Evolutionary conservation across 164 flowering plant genomes (phyloP), one percentile per base, ranked within the genome.

Genomic region (Nymphaea thermarum): DNA sequence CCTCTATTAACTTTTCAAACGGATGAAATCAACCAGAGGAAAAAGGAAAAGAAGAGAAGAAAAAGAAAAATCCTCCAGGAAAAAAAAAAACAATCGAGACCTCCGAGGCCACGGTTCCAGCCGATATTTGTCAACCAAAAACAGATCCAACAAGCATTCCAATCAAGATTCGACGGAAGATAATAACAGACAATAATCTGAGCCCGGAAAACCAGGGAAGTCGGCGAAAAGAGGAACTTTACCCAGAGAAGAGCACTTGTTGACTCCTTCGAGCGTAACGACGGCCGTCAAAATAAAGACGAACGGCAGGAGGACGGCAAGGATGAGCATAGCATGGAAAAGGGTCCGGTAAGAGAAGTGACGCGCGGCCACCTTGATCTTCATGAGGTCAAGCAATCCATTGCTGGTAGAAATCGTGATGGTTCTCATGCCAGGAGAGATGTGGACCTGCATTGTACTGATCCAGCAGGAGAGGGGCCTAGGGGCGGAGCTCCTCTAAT

Each of bases 351-450:
- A 87, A 61, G 98, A 92, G 72, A 95, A 76, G 76, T 87, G 98
- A 67, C 94, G 92, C 79, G 98, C 87, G 77, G 96, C 98, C 76
- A 90, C 87, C 78, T 92, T 95, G 89, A 95, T 88, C 98, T 92
- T 95, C 99, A 95, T 95, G 76, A 87, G 87, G 80, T 95, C 98
- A 76, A 86, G 76, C 70, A 84, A 83, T 45, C 93, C 96, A 84
- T 74, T 74, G 83, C 76, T 87, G 6, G 41, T 81, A 60, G 92
- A 89, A 70, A 94, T 91, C 68, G 98, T 94, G 80, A 94, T 87
- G 80, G 97, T 94, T 88, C 91, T 94, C 98, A 91, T 91, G 82
- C 96, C 91, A 83, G 96, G 98, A 75, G 98, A 94, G 84, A 94
- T 82, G 77, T 82, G 96, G 83, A 94, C 87, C 96, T 89, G 98